Percentiles rank a stretch among this genome's conserved stretches.
These are phyloP conservation scores for Penicillium riverlandense DNA, from an alignment of 495 filamentous ascomycete genomes.

Conservation along the genomic window DNA sequence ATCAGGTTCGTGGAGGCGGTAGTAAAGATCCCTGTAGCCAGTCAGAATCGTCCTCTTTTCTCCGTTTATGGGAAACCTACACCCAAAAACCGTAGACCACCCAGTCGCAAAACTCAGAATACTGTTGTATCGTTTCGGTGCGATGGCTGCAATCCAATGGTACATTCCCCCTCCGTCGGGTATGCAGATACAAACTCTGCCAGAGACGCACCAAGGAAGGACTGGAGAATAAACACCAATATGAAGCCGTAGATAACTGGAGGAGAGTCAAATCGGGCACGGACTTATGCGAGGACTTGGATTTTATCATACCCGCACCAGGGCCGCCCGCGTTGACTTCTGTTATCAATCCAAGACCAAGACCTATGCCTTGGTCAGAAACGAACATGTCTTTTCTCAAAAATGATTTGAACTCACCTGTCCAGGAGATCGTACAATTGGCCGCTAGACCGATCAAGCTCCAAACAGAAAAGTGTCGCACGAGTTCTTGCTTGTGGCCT, in stretches of 20 bases:
- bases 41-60: not conserved
- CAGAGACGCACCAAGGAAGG: conserved; percentile 42
- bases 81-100: conserved; percentile 34
- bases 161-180: conserved; percentile 48
- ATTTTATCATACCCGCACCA: conserved; percentile 20
- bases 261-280: not conserved
- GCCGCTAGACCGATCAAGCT: conserved; percentile 33
- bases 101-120: conserved; percentile 33
- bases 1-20: conserved; percentile 36
- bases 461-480: conserved; percentile 33
- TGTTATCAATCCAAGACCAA: conserved; percentile 33
- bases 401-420: conserved; percentile 11
- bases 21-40: conserved; percentile 28
- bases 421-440: conserved; percentile 37
- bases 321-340: conserved; percentile 34
- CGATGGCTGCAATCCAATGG: conserved; percentile 47
- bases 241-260: conserved; percentile 38
- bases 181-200: conserved; percentile 50
- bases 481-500: conserved; percentile 36
- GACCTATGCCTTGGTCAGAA: conserved; percentile 8
- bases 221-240: conserved; percentile 42
- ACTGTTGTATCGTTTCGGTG: conserved; percentile 33
- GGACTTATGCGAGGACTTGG: not conserved
- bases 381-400: not conserved
- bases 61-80: conserved; percentile 10